Percentiles rank a stretch among this genome's conserved stretches.
These are phyloP conservation scores for Aspergillus melleus DNA, from an alignment of 2,329 filamentous ascomycete genomes.

Conservation along the genomic window DNA sequence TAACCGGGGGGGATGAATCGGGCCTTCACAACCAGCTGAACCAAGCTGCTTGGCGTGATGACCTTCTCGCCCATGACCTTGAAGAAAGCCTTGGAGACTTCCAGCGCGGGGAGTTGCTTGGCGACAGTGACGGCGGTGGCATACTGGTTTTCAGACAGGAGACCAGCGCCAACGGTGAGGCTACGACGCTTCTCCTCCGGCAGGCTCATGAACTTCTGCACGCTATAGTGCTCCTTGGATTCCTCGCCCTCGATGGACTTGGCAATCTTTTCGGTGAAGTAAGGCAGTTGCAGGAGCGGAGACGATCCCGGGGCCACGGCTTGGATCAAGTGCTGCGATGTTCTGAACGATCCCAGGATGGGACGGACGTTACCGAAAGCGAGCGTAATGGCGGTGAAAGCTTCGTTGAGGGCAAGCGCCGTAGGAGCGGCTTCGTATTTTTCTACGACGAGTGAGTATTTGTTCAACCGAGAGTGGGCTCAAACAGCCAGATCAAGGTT, in stretches of 20 bases:
- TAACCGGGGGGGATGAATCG: constrained; percentile 88
- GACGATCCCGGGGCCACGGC: constrained; percentile 80
- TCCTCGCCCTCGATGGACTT: constrained; percentile 54
- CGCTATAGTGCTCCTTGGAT: constrained; percentile 69
- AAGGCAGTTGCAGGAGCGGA: constrained; percentile 85
- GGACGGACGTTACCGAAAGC: constrained; percentile 83
- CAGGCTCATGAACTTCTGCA: constrained; percentile 87
- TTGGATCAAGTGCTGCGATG: constrained; percentile 86
- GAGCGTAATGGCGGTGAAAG: constrained; percentile 82
- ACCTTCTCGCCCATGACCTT: constrained; percentile 94
- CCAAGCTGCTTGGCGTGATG: constrained; percentile 87
- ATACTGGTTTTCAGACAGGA: constrained; percentile 77
- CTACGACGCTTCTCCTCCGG: constrained; percentile 72
- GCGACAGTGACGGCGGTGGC: constrained; percentile 72
- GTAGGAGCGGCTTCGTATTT: constrained; percentile 90
- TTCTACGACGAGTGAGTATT: constrained; percentile 45
- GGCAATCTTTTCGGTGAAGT: constrained; percentile 68
- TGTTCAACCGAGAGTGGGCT: background rate
- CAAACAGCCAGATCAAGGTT: background rate
- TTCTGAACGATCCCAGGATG: constrained; percentile 76
- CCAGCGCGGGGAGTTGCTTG: constrained; percentile 77
- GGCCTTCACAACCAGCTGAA: constrained; percentile 92
- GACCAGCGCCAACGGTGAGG: constrained; percentile 66
- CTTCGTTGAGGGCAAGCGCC: constrained; percentile 79
- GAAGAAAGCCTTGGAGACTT: constrained; percentile 93